Conservation (phyloP, 2,329 filamentous ascomycete genomes). For the Alternaria brassicae region DNA sequence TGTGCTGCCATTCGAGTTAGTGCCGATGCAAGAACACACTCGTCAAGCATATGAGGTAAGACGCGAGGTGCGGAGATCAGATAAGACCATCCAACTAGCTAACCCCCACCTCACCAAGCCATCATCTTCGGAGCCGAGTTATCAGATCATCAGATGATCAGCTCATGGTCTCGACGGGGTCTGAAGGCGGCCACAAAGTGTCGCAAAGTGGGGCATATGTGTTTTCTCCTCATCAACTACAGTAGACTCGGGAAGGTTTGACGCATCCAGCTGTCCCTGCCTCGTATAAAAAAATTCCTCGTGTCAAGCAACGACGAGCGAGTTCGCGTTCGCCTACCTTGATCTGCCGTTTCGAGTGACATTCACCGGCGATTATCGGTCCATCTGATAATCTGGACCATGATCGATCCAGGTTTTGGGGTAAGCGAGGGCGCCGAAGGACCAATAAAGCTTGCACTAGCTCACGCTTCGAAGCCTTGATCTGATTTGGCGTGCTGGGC, state of each 20-base stretch:
- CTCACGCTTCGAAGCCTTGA: conserved; percentile 26
- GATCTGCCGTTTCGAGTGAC: conserved; percentile 22
- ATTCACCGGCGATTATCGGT: conserved; percentile 27
- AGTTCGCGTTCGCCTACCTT: conserved; percentile 1
- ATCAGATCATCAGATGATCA: conserved; percentile 42
- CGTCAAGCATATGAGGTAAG: conserved; percentile 8
- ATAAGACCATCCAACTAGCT: conserved; percentile 22
- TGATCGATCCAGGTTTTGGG: conserved; percentile 17
- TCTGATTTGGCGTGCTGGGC: conserved; percentile 35
- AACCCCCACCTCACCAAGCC: conserved; percentile 11
- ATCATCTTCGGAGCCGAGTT: conserved; percentile 11
- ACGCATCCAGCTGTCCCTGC: conserved; percentile 2
- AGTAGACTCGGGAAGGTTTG: background rate
- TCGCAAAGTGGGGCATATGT: conserved; percentile 14
- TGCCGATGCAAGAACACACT: conserved; percentile 5
- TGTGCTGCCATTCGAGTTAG: conserved; percentile 1
- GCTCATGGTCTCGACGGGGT: conserved; percentile 1
- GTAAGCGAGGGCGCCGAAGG: conserved; percentile 24
- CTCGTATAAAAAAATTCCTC: conserved; percentile 1
- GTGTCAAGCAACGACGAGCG: background rate
- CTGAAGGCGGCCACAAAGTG: conserved; percentile 7
- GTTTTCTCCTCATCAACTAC: background rate
- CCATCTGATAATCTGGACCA: conserved; percentile 44
- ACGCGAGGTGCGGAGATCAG: conserved; percentile 25
- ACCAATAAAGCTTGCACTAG: conserved; percentile 26